Base-by-base conservation (phyloP, 2,329 filamentous ascomycete species). In the Colletotrichum horii region DNA sequence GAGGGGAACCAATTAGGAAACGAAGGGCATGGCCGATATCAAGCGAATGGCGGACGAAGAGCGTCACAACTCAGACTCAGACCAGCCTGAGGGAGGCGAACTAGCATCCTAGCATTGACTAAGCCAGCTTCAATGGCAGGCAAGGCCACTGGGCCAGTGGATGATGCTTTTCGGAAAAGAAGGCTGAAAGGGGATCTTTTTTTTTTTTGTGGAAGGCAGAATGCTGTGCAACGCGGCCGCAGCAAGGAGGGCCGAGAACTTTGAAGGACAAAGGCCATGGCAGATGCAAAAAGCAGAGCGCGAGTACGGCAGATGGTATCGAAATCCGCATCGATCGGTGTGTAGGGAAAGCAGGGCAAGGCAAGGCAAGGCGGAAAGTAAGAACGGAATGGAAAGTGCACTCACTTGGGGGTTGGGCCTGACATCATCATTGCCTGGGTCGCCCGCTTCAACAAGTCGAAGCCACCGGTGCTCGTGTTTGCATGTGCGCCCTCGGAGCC, bases 391-490 rank as follows among this genome's bases (percentile, higher is more conserved):
- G 77, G 78, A 79, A 77, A 67, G 34, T 58, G 60, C 52, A 70
- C 76, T 64, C 62, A 78, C 76, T 66, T 78, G 19, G 75, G 67
- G 56, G 64, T 77, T 62, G 76, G 68, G 52, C 86, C 92, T 84
- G 90, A 91, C 86, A 89, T 89, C 89, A 92, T 91, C 88, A 92
- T 89, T 79, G 88, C 89, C 80, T 92, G 90, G n/a, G 91, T 92
- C 77, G 91, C 91, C 82, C 90, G 87, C 80, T 89, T 87, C 78
- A 92, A 83, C 78, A 92, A 85, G 83, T 92, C 91, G 79, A 89
- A 91, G 78, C 88, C 86, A 80, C 84, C 85, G 69, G 83, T 81
- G 80, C 88, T 87, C 38, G 81, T 80, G 80, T 84, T 85, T 73
- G 83, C 81, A 77, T 82, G 82, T 71, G 81, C 81, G 79, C 82